Percentiles rank a stretch among this genome's conserved stretches.
Conservation (phyloP, 1,284 basidiomycete genomes). For the Ganoderma sinense region DNA sequence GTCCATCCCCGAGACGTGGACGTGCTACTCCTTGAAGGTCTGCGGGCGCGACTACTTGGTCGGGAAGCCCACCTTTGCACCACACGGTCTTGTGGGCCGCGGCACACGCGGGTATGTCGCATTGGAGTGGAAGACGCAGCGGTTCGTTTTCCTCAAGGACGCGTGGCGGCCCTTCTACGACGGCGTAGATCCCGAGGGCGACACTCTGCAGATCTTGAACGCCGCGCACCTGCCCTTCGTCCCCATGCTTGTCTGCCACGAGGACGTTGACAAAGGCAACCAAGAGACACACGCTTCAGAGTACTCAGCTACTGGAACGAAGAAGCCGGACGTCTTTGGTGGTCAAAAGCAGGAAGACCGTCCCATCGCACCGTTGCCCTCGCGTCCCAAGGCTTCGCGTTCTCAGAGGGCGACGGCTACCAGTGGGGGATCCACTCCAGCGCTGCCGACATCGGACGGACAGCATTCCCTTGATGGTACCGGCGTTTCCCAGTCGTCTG, state of each 20-base stretch:
- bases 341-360: neutral
- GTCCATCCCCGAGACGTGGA: slow-evolving; percentile 6
- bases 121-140: neutral
- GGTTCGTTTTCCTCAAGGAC: slow-evolving; percentile 14
- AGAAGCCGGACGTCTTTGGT: neutral
- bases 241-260: slow-evolving; percentile 1
- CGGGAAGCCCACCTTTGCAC: neutral
- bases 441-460: neutral
- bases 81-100: neutral
- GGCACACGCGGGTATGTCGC: slow-evolving; percentile 12
- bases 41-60: neutral
- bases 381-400: neutral
- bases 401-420: neutral
- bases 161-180: neutral
- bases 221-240: neutral
- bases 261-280: neutral
- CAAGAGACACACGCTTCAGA: neutral
- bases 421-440: neutral
- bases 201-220: neutral
- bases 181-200: neutral
- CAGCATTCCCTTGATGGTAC: no score
- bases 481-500: neutral
- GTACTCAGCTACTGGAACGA: neutral
- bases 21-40: slow-evolving; percentile 14
- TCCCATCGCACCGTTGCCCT: neutral